These are phyloP conservation scores for Zygotorulaspora florentina DNA, from an alignment of 805 yeast species.

Conservation along the genomic window DNA sequence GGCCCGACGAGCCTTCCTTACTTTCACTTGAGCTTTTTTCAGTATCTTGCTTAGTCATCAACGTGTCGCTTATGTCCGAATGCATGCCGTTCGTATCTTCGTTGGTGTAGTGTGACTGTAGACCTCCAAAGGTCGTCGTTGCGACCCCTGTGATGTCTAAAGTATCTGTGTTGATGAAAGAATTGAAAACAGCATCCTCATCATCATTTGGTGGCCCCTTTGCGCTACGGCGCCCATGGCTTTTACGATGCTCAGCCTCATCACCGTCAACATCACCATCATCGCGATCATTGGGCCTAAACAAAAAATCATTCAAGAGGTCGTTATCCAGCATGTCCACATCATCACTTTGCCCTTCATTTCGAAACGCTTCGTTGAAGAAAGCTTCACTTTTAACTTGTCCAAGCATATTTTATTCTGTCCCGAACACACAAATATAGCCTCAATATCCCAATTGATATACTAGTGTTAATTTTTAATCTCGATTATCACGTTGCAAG, in stretches of 20 bases:
- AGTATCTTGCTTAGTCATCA: conserved; percentile 3
- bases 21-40: conserved; percentile 1
- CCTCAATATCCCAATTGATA: background rate
- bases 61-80: conserved; percentile 1
- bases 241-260: conserved; percentile 2
- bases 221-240: conserved; percentile 1
- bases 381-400: conserved; percentile 8
- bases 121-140: background rate
- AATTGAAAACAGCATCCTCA: conserved; percentile 23
- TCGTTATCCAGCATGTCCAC: conserved; percentile 23
- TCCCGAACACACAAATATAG: background rate
- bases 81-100: conserved; percentile 2
- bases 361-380: conserved; percentile 3
- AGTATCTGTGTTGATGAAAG: conserved; percentile 25
- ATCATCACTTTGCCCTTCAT: conserved; percentile 5
- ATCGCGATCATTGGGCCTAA: conserved; percentile 8
- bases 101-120: conserved; percentile 2
- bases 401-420: conserved; percentile 3
- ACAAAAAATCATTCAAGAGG: conserved; percentile 28
- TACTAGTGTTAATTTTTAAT: too few relatives aligned
- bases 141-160: conserved; percentile 9
- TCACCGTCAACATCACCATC: background rate
- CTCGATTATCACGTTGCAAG: too few relatives aligned
- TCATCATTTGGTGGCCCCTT: conserved; percentile 13
- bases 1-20: conserved; percentile 3